Evolutionary conservation across 331 rosid species (phyloP), one percentile per base, ranked within the genome.

Genomic region (Rosa hybrid): DNA sequence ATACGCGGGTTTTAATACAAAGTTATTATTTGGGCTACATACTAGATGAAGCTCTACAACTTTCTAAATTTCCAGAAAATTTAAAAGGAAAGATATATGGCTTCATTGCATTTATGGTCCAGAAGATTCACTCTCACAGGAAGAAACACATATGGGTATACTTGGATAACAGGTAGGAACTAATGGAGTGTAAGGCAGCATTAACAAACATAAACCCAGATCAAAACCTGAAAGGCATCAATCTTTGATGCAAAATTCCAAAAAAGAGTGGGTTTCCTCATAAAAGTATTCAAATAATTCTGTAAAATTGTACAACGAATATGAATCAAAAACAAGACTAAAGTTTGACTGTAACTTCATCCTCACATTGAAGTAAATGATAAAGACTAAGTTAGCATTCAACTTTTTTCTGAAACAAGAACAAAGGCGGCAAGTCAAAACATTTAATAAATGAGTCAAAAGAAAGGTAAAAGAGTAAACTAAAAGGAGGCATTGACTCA

Each of bases 101-200:
- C 11, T 49, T 5, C 59, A 53, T 14, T 16, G 3, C 46, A 64
- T 13, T 73, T 39, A 44, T 45, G 27, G 63, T 53, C 42, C 18
- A 67, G 70, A 70, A 75, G 30, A 50, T 41, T 41, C 69, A 53
- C 65, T 39, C 23, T 21, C 63, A 63, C 25, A 5, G 23, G 45
- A 72, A 8, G 42, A 49, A 42, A n/a, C 25, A 56, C 27, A 56
- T 0, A 80, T n/a, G 16, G 2, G 88, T 88, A 81, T 88, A 90
- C 98, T 95, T 90, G 98, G 98, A 92, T 91, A 95, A 89, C 59
- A 97, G 98, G 97, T 80, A 86, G 87, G 90, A 86, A 74, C 50
- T 86, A 25, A 25, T 25, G 27, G 27, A 25, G 27, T 25, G 27
- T 25, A 25, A 25, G 27, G 27, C 27, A 25, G 27, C 27, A 25